phyloP scores from a whole-genome alignment of 2,329 filamentous ascomycete genomes.

The Incumbomyces lentus region DNA sequence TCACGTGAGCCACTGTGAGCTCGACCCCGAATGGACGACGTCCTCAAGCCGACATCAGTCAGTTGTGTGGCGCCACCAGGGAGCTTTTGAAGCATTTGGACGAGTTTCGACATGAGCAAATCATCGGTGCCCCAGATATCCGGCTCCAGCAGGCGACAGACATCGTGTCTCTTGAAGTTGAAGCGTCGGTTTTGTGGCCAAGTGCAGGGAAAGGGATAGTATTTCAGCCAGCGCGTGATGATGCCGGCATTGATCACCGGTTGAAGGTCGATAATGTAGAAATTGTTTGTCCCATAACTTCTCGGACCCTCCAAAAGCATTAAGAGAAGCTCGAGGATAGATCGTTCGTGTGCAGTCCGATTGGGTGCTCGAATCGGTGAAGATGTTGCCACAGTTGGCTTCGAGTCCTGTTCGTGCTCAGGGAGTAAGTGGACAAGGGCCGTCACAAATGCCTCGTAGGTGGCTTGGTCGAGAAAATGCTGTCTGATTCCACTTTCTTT shows the following conservation, averaged over 20 bases:
- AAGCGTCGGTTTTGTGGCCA: constrained; percentile 18
- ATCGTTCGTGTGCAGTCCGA: constrained; percentile 33
- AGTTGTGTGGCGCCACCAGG: background rate
- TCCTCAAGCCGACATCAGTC: constrained; percentile 20
- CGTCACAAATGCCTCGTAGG: constrained; percentile 22
- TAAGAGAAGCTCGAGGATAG: constrained; percentile 46
- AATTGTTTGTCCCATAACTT: background rate
- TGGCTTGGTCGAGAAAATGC: constrained; percentile 16
- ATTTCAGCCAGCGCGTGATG: constrained; percentile 62
- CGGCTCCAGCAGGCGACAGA: constrained; percentile 28
- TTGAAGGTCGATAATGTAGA: constrained; percentile 25
- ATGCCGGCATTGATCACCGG: constrained; percentile 52
- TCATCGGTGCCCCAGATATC: constrained; percentile 34
- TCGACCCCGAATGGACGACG: background rate
- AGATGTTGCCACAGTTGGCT: constrained; percentile 25
- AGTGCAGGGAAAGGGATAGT: constrained; percentile 58
- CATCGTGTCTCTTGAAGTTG: constrained; percentile 34
- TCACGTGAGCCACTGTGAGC: background rate
- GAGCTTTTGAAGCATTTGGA: constrained; percentile 3
- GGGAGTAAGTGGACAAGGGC: constrained; percentile 19
- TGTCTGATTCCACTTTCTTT: constrained; percentile 7
- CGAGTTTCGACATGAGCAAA: constrained; percentile 28
- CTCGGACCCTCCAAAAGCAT: constrained; percentile 42
- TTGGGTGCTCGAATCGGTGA: constrained; percentile 15
- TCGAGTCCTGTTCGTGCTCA: constrained; percentile 26